Conservation (phyloP, 2,329 filamentous ascomycete genomes). For the Clonostachys rosea region DNA sequence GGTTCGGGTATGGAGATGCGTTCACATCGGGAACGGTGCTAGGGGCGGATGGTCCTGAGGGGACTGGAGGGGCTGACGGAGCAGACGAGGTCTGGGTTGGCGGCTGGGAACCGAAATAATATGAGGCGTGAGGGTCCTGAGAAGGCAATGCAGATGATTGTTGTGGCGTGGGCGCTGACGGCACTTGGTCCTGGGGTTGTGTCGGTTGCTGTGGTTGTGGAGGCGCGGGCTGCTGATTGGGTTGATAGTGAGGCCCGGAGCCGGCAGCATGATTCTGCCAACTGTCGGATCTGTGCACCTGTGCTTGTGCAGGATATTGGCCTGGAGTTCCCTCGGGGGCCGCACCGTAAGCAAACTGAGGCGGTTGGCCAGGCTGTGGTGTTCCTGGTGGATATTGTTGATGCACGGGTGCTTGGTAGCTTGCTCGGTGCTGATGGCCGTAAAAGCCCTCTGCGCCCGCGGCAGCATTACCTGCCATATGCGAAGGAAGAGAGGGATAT, state of each 20-base stretch:
- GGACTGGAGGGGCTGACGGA: slow-evolving; percentile 14
- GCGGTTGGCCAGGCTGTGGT: slow-evolving; percentile 20
- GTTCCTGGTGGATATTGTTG: slow-evolving; percentile 22
- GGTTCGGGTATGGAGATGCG: slow-evolving; percentile 47
- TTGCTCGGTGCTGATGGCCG: slow-evolving; percentile 53
- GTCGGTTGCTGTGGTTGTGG: slow-evolving; percentile 15
- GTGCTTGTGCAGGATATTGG: slow-evolving; percentile 39
- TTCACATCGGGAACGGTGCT: slow-evolving; percentile 32
- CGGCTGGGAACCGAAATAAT: slow-evolving; percentile 48
- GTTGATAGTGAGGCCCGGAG: too few species aligned
- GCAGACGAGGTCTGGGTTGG: slow-evolving; percentile 13
- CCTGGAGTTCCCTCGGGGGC: slow-evolving; percentile 28
- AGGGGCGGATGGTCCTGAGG: slow-evolving; percentile 28
- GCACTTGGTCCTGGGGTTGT: slow-evolving; percentile 13
- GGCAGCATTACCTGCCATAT: slow-evolving; percentile 38
- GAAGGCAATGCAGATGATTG: slow-evolving; percentile 17
- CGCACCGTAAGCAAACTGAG: slow-evolving; percentile 39
- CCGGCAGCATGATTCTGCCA: slow-evolving; percentile 39
- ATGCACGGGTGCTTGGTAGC: slow-evolving; percentile 45
- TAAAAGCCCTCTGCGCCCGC: slow-evolving; percentile 75
- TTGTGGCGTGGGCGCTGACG: slow-evolving; percentile 19
- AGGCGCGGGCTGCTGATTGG: slow-evolving; percentile 9
- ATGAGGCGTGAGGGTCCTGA: slow-evolving; percentile 49
- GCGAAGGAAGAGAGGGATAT: slow-evolving; percentile 67
- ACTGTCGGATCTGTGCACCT: slow-evolving; percentile 42